Base-by-base conservation (phyloP, 73 alveolate species). In the Paramecium sonneborni region DNA sequence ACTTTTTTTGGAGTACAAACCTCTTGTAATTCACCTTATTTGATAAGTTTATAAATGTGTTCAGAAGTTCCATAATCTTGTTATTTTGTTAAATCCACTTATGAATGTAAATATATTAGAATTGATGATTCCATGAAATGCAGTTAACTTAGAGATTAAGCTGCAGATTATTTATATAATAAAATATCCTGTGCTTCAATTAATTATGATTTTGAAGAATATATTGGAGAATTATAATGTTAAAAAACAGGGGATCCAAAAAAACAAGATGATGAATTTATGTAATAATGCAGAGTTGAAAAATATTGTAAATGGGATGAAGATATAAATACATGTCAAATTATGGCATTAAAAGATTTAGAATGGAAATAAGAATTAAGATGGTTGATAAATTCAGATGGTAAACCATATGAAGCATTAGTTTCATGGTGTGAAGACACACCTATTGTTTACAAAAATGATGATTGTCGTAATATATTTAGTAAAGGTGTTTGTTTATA, bases 61-160 rank as follows among this genome's bases (percentile, higher is more conserved):
- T 12, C 28, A n/a, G 76, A 79, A 3, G 90, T 46, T 0, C 44
- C 41, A 10, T 14, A 23, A 30, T 23, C 90, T 3, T 79, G 90
- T 11, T 38, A 38, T 41, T 79, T 62, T 62, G 48, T 30, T 62
- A 32, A 30, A 30, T 26, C 84, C 0, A 62, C 84, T 26, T 62
- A 62, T 62, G 84, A 62, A 12, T 62, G 84, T 30, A 62, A 62
- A 62, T 62, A 62, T 62, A 62, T 62, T 23, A 26, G 84, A 30
- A 62, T 62, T 12, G 84, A 62, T 62, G 84, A 62, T 62, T 62
- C 84, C 1, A 32, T 62, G 21, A 62, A 62, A 62, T 62, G 84
- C 9, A 62, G 84, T 26, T 12, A 62, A 6, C 44, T 62, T 12
- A 26, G 84, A 30, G 48, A 62, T 8, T 62, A 21, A 62, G 20